Conservation (phyloP, 495 filamentous ascomycete genomes). For the Staphylotrichum tortipilum region DNA sequence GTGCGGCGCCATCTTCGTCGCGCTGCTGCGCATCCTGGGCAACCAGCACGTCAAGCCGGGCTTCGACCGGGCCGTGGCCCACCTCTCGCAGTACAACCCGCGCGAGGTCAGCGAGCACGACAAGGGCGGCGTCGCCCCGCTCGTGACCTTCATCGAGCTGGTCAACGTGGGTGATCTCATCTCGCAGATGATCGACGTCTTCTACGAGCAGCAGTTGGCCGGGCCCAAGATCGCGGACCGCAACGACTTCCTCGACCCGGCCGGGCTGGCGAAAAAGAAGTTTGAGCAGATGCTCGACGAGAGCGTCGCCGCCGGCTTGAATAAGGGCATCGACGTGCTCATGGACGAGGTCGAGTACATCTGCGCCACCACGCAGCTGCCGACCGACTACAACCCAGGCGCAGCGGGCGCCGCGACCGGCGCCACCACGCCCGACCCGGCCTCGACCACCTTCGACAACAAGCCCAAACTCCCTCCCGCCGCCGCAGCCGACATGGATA, state of each 20-base stretch:
- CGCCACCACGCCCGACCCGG: slow-evolving; percentile 31
- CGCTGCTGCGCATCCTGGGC: slow-evolving; percentile 73
- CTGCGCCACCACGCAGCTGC: slow-evolving; percentile 76
- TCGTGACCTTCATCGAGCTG: slow-evolving; percentile 93
- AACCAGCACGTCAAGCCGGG: slow-evolving; percentile 80
- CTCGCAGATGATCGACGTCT: slow-evolving; percentile 98
- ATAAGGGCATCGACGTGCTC: slow-evolving; percentile 94
- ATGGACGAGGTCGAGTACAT: slow-evolving; percentile 98
- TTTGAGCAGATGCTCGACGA: slow-evolving; percentile 99
- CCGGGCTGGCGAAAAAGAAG: slow-evolving; percentile 88
- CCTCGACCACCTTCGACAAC: slow-evolving; percentile 11
- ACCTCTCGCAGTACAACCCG: slow-evolving; percentile 86
- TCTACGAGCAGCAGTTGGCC: slow-evolving; percentile 91
- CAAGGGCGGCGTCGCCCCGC: slow-evolving; percentile 66
- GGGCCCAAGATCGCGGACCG: slow-evolving; percentile 74
- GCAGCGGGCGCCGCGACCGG: slow-evolving; percentile 1
- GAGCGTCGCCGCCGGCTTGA: slow-evolving; percentile 87
- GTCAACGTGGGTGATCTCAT: slow-evolving; percentile 98
- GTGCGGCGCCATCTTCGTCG: slow-evolving; percentile 83
- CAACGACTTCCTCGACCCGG: slow-evolving; percentile 89
- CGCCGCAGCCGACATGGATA: slow-evolving; percentile 44
- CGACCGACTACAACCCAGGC: slow-evolving; percentile 82
- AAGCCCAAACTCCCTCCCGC: too few relatives aligned
- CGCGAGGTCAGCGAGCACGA: slow-evolving; percentile 71
- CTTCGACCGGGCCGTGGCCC: slow-evolving; percentile 84